Evolutionary conservation across 192 early-diverging fungal species (phyloP).

Genomic region (Mortierella claussenii): DNA sequence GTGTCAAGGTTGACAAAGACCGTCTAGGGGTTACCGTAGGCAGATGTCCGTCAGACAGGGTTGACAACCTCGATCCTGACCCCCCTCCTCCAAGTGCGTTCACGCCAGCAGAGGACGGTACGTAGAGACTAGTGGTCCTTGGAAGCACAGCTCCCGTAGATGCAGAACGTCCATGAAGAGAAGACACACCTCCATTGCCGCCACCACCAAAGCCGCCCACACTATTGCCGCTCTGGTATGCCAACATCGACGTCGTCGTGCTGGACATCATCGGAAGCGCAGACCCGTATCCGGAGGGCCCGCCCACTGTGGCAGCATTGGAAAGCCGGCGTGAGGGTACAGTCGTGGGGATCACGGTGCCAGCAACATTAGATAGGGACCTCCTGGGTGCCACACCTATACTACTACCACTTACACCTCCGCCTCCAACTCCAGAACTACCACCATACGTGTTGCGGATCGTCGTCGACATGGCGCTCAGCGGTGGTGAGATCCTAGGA

Average conservation of each 20-base stretch:
- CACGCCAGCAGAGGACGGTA: too few relatives aligned
- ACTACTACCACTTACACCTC: background rate
- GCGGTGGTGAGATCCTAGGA: slow-evolving; percentile 26
- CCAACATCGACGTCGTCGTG: too few relatives aligned
- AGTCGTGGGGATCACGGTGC: background rate
- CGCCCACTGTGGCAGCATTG: background rate
- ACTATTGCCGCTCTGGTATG: too few relatives aligned
- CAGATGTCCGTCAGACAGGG: too few relatives aligned
- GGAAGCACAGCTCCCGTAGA: slow-evolving; percentile 12
- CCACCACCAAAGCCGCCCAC: background rate
- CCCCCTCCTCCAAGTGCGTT: too few relatives aligned
- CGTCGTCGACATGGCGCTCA: background rate
- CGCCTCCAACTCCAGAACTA: background rate
- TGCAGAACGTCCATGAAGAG: slow-evolving; percentile 21
- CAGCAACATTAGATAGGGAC: slow-evolving; percentile 13
- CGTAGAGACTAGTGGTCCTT: slow-evolving; percentile 7
- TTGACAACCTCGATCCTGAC: too few relatives aligned
- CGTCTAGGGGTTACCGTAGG: too few relatives aligned
- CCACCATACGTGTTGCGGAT: background rate
- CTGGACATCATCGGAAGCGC: background rate
- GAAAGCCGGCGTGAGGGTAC: slow-evolving; percentile 13
- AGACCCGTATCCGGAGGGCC: slow-evolving; percentile 1
- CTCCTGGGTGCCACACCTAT: slow-evolving; percentile 1
- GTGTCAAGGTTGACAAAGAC: too few relatives aligned
- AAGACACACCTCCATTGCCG: background rate